Percentiles rank a stretch among this genome's conserved stretches.
phyloP scores from a whole-genome alignment of 257 asterid genomes.

The Solanum paucissectum region DNA sequence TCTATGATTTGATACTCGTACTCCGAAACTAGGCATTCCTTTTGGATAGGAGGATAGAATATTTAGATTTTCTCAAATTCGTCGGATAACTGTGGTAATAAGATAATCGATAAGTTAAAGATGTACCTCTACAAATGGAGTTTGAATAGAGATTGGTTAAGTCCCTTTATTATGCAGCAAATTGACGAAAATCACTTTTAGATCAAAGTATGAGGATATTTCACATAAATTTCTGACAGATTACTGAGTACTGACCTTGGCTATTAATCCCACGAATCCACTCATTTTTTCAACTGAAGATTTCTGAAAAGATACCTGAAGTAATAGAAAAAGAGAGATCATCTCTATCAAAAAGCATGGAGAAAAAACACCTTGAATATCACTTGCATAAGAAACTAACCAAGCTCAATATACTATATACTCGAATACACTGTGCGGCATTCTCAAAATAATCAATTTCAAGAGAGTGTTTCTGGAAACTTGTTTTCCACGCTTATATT shows the following conservation, averaged over 20 bases:
- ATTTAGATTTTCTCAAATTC: neutral
- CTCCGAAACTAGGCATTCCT: neutral
- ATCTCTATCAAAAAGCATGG: neutral
- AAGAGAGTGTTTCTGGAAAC: neutral
- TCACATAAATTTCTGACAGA: neutral
- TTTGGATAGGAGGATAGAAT: neutral
- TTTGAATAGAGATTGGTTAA: neutral
- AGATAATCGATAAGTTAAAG: neutral
- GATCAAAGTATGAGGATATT: neutral
- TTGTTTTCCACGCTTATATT: neutral
- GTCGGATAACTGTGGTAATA: neutral
- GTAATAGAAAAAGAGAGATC: conserved; percentile 8
- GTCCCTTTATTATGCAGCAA: neutral
- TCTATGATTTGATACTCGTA: neutral
- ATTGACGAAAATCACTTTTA: neutral
- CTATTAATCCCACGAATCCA: conserved; percentile 41
- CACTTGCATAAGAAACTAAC: neutral
- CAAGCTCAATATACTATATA: neutral
- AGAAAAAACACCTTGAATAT: neutral
- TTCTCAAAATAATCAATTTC: neutral
- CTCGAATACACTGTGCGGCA: neutral
- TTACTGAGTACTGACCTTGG: conserved; percentile 52
- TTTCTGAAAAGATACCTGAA: conserved; percentile 49
- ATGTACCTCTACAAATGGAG: neutral
- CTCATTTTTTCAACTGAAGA: conserved; percentile 31